These are phyloP conservation scores for Nitzschia putrida DNA, from an alignment of 108 stramenopile genomes.

Conservation along the genomic window DNA sequence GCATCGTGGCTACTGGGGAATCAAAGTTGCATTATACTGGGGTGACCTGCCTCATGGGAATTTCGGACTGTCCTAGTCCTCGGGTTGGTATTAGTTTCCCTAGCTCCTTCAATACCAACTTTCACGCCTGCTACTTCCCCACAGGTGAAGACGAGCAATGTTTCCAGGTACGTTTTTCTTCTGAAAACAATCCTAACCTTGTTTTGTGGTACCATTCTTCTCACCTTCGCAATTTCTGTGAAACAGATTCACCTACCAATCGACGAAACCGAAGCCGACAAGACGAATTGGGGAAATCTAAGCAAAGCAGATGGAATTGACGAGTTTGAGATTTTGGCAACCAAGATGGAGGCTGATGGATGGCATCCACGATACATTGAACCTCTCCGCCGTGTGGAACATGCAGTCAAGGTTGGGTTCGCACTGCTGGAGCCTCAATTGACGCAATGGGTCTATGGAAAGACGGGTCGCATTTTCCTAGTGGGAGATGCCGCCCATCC, in stretches of 20 bases:
- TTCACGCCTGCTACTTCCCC: conserved; percentile 68
- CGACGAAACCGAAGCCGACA: conserved; percentile 31
- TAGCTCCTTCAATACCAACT: conserved; percentile 50
- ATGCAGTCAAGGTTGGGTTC: conserved; percentile 48
- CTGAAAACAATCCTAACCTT: too few relatives aligned
- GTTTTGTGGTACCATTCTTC: conserved; percentile 33
- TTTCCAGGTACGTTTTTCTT: conserved; percentile 70
- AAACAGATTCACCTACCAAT: conserved; percentile 60
- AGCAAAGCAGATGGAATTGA: conserved; percentile 38
- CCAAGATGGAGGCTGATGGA: conserved; percentile 48
- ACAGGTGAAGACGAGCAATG: conserved; percentile 50
- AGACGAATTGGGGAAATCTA: conserved; percentile 60
- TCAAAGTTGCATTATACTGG: conserved; percentile 42
- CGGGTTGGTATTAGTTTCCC: conserved; percentile 58
- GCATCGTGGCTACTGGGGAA: conserved; percentile 4
- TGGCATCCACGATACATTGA: conserved; percentile 57
- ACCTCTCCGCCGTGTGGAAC: conserved; percentile 36
- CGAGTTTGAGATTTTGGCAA: conserved; percentile 53
- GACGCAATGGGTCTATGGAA: conserved; percentile 30
- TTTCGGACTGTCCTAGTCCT: conserved; percentile 25
- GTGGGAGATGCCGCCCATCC: conserved; percentile 78
- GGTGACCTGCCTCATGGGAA: conserved; percentile 67
- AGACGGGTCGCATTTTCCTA: conserved; percentile 37
- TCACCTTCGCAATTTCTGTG: background rate
- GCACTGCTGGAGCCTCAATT: conserved; percentile 26